Conservation (phyloP, 352 stramenopile species). For the Globisporangium spinosum region DNA sequence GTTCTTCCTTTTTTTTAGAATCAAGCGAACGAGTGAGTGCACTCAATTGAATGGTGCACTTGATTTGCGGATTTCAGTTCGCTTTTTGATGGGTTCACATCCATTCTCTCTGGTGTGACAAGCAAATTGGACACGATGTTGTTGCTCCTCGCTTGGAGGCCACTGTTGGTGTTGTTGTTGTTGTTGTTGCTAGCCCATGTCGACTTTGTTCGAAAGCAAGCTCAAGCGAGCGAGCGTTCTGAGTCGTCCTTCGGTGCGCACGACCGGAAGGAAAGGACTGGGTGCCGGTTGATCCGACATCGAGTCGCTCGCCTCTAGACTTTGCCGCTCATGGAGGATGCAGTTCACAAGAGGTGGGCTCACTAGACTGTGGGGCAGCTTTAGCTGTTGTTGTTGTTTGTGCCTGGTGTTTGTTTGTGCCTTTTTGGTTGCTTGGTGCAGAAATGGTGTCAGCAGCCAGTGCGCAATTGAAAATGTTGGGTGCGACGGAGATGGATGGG, state of each 20-base stretch:
- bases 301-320: neutral
- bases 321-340: neutral
- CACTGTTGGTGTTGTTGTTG: no score
- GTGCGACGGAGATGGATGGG: neutral
- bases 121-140: neutral
- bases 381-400: neutral
- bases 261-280: neutral
- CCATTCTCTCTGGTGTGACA: neutral
- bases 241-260: neutral
- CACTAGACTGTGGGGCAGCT: neutral
- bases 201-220: neutral
- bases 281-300: neutral
- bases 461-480: neutral
- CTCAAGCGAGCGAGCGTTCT: neutral
- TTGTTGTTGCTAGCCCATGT: neutral
- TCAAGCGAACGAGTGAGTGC: neutral
- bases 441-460: neutral
- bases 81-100: constrained; percentile 1
- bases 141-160: neutral
- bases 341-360: neutral
- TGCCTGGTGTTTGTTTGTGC: neutral
- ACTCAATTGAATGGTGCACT: neutral
- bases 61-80: neutral
- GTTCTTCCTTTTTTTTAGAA: constrained; percentile 1
- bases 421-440: neutral